Evolutionary conservation across 441 rosid species (phyloP).

Genomic region (Theobroma grandiflorum): DNA sequence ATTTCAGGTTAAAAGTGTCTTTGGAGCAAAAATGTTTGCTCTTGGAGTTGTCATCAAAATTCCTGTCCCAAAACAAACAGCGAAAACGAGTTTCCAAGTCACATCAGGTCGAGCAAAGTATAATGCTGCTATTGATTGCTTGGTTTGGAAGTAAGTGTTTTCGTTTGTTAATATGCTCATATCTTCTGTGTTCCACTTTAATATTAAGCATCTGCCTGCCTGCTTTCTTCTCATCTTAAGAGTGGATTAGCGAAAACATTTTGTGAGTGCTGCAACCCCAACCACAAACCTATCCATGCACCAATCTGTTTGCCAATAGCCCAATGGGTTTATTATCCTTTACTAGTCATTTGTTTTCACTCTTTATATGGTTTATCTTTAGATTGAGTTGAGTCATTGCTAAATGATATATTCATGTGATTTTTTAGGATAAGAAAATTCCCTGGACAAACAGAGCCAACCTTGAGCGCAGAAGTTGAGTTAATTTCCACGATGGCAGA

Average conservation of each 20-base stretch:
- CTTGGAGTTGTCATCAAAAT: slow-evolving; percentile 96
- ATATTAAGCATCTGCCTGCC: not conserved
- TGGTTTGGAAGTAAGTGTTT: slow-evolving; percentile 95
- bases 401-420: slow-evolving; percentile 20
- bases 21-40: slow-evolving; percentile 99
- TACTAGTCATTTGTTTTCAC: not conserved
- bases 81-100: slow-evolving; percentile 96
- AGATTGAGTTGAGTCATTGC: not conserved
- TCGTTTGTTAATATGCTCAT: slow-evolving; percentile 11
- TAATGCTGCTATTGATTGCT: slow-evolving; percentile 94
- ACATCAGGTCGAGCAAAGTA: slow-evolving; percentile 97
- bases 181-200: not conserved
- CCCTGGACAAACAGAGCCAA: slow-evolving; percentile 98
- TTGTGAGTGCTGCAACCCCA: not conserved
- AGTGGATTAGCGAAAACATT: not conserved
- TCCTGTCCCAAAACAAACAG: slow-evolving; percentile 99
- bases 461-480: slow-evolving; percentile 98
- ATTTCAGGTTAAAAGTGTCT: slow-evolving; percentile 95
- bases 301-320: not conserved
- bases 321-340: not conserved
- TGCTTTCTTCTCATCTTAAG: not conserved
- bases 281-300: not conserved
- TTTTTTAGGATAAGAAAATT: slow-evolving; percentile 87
- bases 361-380: not conserved
- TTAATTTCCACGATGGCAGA: slow-evolving; percentile 94